Base-by-base conservation (phyloP, 129 eudicot species). In the Flaveria trinervia region DNA sequence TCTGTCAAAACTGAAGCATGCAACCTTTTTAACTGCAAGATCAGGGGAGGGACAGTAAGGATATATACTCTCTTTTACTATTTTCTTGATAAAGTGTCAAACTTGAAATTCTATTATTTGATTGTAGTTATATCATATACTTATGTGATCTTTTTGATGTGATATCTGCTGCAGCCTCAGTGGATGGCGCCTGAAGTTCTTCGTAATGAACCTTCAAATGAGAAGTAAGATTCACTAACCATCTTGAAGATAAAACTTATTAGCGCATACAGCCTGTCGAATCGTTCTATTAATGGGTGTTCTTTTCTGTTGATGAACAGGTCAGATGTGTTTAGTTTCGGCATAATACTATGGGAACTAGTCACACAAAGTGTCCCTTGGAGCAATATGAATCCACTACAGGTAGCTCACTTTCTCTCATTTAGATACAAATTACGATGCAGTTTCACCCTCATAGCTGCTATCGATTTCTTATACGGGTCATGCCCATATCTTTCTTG, bases 151-250 rank as follows among this genome's bases (percentile, higher is more conserved):
- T 6, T 65, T 77, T 80, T 55, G n/a, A 22, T 72, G 39, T 52
- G 23, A 71, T 76, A 36, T 70, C 39, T 81, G 26, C 30, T 86
- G 79, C 93, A 93, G 98, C 97, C 98, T 82, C 98, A 90, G 59
- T 93, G 98, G 98, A 93, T 93, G 98, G 97, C 98, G 36, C 97
- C 98, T 46, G 98, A 93, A 90, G 92, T 93, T 66, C 97, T 93
- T 51, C 87, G 97, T 48, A 90, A 88, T 22, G 98, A 93, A 71
- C 92, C 87, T 68, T 93, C 97, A 72, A 90, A 92, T 64, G 98
- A 93, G 78, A 93, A 93, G 98, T 93, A 82, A 85, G 78, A 28
- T 69, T 67, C 70, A 15, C 3, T 39, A 33, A 66, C 44, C 67
- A 44, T 43, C 28, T 70, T n/a, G 13, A 16, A 52, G 76, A 72